Percentiles rank a stretch among this genome's conserved stretches.
phyloP scores from a whole-genome alignment of 202 grass and related monocot genomes.

The Brachypodium distachyon region DNA sequence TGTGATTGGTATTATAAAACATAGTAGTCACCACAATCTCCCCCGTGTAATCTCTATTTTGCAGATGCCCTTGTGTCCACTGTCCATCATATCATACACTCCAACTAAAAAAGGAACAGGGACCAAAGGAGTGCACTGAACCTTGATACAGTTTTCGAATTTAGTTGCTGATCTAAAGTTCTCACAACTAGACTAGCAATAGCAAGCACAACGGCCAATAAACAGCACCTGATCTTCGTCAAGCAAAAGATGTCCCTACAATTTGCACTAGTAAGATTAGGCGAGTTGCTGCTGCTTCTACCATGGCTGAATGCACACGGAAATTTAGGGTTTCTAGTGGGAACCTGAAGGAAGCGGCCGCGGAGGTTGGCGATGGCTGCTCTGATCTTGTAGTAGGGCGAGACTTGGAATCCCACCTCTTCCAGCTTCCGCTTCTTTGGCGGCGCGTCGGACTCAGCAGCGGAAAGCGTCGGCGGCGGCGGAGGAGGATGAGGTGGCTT shows the following conservation, averaged over 20 bases:
- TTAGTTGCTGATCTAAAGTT: neutral
- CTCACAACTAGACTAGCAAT: neutral
- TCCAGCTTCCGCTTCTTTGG: conserved; percentile 46
- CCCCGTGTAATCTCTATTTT: neutral
- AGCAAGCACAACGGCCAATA: neutral
- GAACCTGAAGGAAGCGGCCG: conserved; percentile 48
- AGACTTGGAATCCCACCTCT: conserved; percentile 46
- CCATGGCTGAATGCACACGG: neutral
- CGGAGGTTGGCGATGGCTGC: conserved; percentile 40
- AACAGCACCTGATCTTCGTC: neutral
- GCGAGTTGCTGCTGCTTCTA: neutral
- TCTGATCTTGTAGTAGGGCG: conserved; percentile 57
- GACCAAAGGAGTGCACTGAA: neutral
- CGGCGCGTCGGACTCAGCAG: neutral
- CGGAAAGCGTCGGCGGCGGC: neutral
- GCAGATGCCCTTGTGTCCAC: neutral
- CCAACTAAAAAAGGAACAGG: neutral
- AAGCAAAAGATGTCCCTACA: neutral
- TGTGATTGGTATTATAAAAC: too few relatives aligned
- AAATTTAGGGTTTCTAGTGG: conserved; percentile 12
- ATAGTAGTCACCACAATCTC: neutral
- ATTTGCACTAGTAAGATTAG: neutral
- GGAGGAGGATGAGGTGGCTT: neutral
- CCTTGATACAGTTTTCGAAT: neutral
- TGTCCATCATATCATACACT: neutral